Percentiles rank a stretch among this genome's conserved stretches.
Evolutionary conservation across 2,329 filamentous ascomycete genomes (phyloP).

Genomic region (Thyridium curvatum): DNA sequence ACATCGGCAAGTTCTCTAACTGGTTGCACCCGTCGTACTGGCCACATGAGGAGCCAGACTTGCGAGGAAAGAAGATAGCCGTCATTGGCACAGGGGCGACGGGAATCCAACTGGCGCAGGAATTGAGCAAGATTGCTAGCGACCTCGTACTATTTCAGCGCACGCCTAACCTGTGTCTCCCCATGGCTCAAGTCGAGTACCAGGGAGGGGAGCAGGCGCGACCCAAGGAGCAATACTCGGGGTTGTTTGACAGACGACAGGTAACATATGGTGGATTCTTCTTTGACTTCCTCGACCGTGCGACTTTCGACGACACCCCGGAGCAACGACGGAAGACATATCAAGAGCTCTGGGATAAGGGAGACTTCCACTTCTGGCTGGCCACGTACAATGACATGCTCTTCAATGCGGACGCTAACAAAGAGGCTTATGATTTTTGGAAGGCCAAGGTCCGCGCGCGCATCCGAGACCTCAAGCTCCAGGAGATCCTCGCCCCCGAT

Average conservation of each 20-base stretch:
- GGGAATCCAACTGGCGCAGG: constrained; percentile 13
- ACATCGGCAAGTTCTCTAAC: constrained; percentile 9
- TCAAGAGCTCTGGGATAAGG: constrained; percentile 34
- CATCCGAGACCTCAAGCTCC: constrained; percentile 34
- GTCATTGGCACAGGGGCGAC: constrained; percentile 13
- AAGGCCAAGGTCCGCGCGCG: constrained; percentile 33
- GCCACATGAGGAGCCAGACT: constrained; percentile 4
- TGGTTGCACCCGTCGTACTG: constrained; percentile 10
- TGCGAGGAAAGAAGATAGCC: constrained; percentile 9
- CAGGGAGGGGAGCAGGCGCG: constrained; percentile 36
- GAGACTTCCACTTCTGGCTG: constrained; percentile 40
- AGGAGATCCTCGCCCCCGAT: constrained; percentile 37
- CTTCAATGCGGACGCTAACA: constrained; percentile 33
- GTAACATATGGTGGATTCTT: constrained; percentile 45
- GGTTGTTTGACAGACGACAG: constrained; percentile 34
- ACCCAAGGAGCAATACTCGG: constrained; percentile 35
- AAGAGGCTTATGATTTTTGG: constrained; percentile 42
- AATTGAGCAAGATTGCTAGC: constrained; percentile 24
- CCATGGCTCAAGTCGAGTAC: constrained; percentile 44
- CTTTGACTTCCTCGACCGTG: constrained; percentile 38
- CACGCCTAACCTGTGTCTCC: constrained; percentile 50
- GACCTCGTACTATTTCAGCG: constrained; percentile 43
- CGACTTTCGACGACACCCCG: constrained; percentile 28
- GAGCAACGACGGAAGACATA: constrained; percentile 36
- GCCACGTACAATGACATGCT: constrained; percentile 39